These are phyloP conservation scores for Delphinella strobiligena DNA, from an alignment of 2,329 filamentous ascomycete species.

Conservation along the genomic window DNA sequence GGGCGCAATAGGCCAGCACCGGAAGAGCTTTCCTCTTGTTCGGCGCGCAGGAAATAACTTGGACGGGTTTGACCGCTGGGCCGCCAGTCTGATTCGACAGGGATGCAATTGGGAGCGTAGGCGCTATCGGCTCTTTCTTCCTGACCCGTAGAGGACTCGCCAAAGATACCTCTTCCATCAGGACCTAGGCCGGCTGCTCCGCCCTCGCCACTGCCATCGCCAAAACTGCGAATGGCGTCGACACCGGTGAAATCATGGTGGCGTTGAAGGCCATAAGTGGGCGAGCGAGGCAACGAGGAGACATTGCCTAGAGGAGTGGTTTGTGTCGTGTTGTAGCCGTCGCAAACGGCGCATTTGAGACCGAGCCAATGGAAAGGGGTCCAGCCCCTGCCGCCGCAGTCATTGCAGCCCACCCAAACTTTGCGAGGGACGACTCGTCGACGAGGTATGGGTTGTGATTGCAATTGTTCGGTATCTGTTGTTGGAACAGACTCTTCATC, in stretches of 20 bases:
- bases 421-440: constrained; percentile 21
- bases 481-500: constrained; percentile 5
- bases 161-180: background rate
- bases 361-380: constrained; percentile 92
- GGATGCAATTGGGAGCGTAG: too few relatives aligned
- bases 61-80: constrained; percentile 9
- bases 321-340: constrained; percentile 41
- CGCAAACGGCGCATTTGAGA: constrained; percentile 62
- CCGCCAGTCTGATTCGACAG: too few relatives aligned
- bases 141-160: background rate
- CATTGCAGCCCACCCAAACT: constrained; percentile 83
- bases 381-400: constrained; percentile 78
- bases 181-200: background rate
- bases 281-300: constrained; percentile 15
- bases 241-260: constrained; percentile 24
- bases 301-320: constrained; percentile 29
- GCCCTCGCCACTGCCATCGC: constrained; percentile 2
- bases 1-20: constrained; percentile 7
- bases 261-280: constrained; percentile 11
- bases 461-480: background rate
- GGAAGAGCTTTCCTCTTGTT: constrained; percentile 11
- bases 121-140: constrained; percentile 12
- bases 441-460: background rate
- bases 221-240: constrained; percentile 16
- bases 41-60: constrained; percentile 18